Conservation (phyloP, 1,139 yeast species). For the Geotrichum reessii region DNA sequence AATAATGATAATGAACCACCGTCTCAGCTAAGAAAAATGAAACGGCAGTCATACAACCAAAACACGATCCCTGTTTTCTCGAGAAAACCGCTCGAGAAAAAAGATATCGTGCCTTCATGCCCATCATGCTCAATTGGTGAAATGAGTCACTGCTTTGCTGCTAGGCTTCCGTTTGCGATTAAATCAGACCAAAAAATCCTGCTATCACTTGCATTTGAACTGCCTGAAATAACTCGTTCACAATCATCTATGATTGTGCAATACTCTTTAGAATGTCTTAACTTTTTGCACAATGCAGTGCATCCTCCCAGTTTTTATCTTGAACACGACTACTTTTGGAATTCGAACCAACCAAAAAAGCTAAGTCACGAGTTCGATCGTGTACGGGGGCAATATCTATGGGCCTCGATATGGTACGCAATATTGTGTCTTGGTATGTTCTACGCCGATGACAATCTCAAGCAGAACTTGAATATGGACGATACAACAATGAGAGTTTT, state of each 20-base stretch:
- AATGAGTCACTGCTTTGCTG: conserved; percentile 21
- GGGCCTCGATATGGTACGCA: conserved; percentile 37
- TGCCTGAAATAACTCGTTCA: conserved; percentile 18
- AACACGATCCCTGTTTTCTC: conserved; percentile 17
- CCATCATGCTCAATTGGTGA: conserved; percentile 20
- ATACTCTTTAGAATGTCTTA: conserved; percentile 17
- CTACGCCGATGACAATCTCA: conserved; percentile 31
- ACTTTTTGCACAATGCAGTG: conserved; percentile 19
- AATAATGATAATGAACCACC: background rate
- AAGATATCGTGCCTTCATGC: conserved; percentile 16
- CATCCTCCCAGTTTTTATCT: conserved; percentile 20
- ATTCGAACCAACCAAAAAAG: conserved; percentile 16
- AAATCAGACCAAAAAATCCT: conserved; percentile 15
- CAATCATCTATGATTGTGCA: conserved; percentile 16
- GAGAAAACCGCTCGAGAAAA: conserved; percentile 13
- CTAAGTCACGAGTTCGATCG: conserved; percentile 15
- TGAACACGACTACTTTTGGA: conserved; percentile 22
- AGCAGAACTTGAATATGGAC: conserved; percentile 25
- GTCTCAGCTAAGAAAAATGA: background rate
- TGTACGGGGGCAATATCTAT: conserved; percentile 28
- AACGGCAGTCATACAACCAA: conserved; percentile 1
- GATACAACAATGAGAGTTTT: conserved; percentile 28
- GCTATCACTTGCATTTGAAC: conserved; percentile 17
- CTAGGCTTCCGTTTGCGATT: conserved; percentile 17
- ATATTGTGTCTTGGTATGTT: conserved; percentile 35